phyloP scores from a whole-genome alignment of 352 stramenopile genomes.

The Stramenopiles sp. region DNA sequence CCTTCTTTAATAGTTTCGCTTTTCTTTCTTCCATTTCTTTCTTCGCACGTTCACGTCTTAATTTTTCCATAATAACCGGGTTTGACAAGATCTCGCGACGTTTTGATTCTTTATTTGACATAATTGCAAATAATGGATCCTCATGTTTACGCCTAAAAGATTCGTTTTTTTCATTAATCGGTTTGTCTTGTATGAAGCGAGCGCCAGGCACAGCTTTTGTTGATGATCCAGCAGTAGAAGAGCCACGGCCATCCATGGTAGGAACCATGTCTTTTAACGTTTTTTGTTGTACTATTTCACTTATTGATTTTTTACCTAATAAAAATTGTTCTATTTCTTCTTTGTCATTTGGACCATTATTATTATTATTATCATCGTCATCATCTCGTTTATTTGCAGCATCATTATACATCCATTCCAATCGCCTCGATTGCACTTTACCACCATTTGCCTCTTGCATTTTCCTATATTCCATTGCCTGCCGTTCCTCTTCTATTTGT shows the following conservation, averaged over 20 bases:
- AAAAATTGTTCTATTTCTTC: background rate
- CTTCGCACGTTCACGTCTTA: background rate
- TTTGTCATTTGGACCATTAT: background rate
- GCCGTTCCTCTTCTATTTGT: slow-evolving; percentile 8
- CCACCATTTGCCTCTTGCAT: slow-evolving; percentile 2
- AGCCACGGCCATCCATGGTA: background rate
- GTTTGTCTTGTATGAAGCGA: background rate
- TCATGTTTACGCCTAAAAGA: background rate
- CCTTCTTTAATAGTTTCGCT: background rate
- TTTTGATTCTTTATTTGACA: background rate
- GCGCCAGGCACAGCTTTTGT: background rate
- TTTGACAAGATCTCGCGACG: background rate
- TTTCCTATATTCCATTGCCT: background rate
- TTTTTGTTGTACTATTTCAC: background rate
- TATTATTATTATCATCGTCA: background rate
- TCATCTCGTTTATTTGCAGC: background rate
- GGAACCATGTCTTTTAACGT: background rate
- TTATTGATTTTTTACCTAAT: background rate
- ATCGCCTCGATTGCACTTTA: background rate
- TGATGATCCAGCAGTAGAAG: background rate
- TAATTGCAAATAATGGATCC: slow-evolving; percentile 1
- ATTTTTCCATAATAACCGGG: background rate
- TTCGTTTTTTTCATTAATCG: background rate
- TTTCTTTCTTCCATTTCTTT: background rate
- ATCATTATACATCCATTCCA: slow-evolving; percentile 5